Percentiles rank a stretch among this genome's conserved stretches.
phyloP scores from a whole-genome alignment of 1,284 basidiomycete genomes.

The Irpex sp. region DNA sequence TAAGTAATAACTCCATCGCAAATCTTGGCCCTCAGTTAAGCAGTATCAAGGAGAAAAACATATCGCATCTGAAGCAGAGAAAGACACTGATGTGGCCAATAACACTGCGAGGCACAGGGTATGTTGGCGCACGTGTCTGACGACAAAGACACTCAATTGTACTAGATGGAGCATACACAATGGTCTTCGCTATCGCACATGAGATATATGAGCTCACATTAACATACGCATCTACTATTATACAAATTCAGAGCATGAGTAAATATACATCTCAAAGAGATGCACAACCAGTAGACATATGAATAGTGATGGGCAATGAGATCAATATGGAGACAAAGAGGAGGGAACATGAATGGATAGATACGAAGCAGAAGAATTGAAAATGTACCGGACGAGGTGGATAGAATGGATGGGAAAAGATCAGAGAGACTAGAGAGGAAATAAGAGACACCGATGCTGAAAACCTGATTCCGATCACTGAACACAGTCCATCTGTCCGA shows the following conservation, averaged over 20 bases:
- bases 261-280: constrained; percentile 6
- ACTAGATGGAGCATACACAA: background rate
- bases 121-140: too few relatives aligned
- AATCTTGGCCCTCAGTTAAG: too few relatives aligned
- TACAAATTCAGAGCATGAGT: constrained; percentile 13
- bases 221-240: constrained; percentile 13
- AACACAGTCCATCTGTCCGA: constrained; percentile 11
- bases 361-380: constrained; percentile 14
- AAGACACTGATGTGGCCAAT: too few relatives aligned
- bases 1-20: too few relatives aligned
- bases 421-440: constrained; percentile 16
- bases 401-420: constrained; percentile 6
- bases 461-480: constrained; percentile 7
- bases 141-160: background rate
- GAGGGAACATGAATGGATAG: background rate
- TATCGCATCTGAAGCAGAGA: too few relatives aligned
- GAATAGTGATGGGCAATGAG: background rate
- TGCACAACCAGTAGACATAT: constrained; percentile 3
- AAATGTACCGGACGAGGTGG: constrained; percentile 1
- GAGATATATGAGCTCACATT: constrained; percentile 12
- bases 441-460: constrained; percentile 18
- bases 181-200: constrained; percentile 1
- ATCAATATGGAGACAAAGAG: constrained; percentile 2
- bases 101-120: too few relatives aligned
- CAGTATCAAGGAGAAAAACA: too few relatives aligned